Evolutionary conservation across 2,329 filamentous ascomycete genomes (phyloP).

Genomic region (Aspergillus felis): DNA sequence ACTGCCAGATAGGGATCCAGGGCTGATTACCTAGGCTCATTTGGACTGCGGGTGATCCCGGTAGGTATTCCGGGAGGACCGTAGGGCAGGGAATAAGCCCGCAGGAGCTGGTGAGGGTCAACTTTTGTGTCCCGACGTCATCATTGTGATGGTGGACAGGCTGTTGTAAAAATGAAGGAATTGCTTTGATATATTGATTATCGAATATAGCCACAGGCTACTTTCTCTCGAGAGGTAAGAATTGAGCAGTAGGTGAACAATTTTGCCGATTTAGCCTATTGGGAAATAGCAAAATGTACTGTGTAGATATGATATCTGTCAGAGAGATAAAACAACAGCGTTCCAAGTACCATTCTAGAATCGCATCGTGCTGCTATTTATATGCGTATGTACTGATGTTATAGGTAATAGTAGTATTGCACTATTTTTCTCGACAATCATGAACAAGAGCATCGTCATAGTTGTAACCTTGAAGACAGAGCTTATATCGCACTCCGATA

Average conservation of each 20-base stretch:
- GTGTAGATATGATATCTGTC: background rate
- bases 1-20: background rate
- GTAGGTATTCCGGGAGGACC: constrained; percentile 6
- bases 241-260: background rate
- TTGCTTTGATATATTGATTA: background rate
- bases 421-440: too few relatives aligned
- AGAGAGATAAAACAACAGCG: background rate
- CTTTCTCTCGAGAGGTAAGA: background rate
- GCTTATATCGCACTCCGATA: background rate
- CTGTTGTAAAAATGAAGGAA: background rate
- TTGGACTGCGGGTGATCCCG: constrained; percentile 10
- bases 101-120: background rate
- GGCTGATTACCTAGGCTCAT: background rate
- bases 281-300: background rate
- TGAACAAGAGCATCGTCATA: too few relatives aligned
- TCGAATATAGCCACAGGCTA: background rate
- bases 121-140: background rate
- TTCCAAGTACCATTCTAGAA: background rate
- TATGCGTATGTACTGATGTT: background rate
- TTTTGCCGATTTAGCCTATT: background rate
- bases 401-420: background rate
- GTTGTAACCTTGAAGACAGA: too few relatives aligned
- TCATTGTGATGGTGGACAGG: background rate
- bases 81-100: constrained; percentile 6
- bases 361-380: background rate